These are phyloP conservation scores for Vaccinium macrocarpon DNA, from an alignment of 148 eudicot species.

Conservation along the genomic window DNA sequence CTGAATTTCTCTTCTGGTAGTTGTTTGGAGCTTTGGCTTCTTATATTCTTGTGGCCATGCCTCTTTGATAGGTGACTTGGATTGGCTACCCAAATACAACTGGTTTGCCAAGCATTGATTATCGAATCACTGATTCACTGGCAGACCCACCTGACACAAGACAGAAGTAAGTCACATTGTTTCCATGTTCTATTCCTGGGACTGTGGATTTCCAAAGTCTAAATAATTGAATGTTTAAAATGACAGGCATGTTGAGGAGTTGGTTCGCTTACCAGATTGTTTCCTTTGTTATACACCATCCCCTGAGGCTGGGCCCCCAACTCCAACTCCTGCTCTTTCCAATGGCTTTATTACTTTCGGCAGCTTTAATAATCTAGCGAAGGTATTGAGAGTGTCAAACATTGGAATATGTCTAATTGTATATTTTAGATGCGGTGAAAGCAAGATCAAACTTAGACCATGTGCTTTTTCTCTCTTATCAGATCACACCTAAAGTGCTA, in stretches of 20 bases:
- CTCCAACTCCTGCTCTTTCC: constrained; percentile 78
- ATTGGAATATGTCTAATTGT: background rate
- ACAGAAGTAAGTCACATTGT: constrained; percentile 62
- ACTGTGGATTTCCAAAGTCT: background rate
- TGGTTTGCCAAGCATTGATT: constrained; percentile 93
- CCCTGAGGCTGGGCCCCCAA: constrained; percentile 85
- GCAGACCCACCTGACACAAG: constrained; percentile 80
- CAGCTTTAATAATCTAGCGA: constrained; percentile 94
- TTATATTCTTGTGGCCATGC: constrained; percentile 25
- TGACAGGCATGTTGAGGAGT: constrained; percentile 93
- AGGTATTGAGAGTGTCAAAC: constrained; percentile 42
- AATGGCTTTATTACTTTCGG: constrained; percentile 97
- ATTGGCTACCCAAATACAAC: constrained; percentile 99
- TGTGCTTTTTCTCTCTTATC: constrained; percentile 14
- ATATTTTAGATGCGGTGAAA: background rate
- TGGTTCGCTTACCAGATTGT: constrained; percentile 76
- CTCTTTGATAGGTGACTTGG: constrained; percentile 80
- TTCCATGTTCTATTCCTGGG: constrained; percentile 9
- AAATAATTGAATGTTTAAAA: background rate
- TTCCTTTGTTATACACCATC: constrained; percentile 98
- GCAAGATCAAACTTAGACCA: background rate
- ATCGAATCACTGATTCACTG: constrained; percentile 80
- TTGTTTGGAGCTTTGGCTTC: background rate
- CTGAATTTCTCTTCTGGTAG: background rate
- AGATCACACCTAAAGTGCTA: constrained; percentile 95